phyloP scores from a whole-genome alignment of 495 filamentous ascomycete genomes.

The Aspergillus carlsbadensis region DNA sequence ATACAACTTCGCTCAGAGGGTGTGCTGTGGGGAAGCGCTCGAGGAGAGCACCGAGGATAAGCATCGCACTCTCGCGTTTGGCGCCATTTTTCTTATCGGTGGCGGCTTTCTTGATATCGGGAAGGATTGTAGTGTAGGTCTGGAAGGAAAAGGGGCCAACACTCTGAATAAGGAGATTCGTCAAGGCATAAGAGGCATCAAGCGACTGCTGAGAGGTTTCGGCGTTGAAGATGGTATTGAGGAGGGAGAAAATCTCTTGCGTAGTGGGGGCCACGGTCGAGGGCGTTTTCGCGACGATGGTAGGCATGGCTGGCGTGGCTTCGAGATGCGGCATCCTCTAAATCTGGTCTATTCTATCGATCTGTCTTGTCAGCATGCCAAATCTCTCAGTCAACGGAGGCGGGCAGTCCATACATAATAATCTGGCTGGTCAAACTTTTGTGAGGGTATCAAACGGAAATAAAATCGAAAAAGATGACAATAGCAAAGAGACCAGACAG shows the following conservation, averaged over 20 bases:
- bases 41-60: slow-evolving; percentile 88
- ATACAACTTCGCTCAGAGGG: slow-evolving; percentile 74
- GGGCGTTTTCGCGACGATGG: slow-evolving; percentile 56
- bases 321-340: slow-evolving; percentile 67
- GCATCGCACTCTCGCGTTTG: slow-evolving; percentile 88
- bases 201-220: slow-evolving; percentile 84
- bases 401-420: no score
- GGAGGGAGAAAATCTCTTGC: slow-evolving; percentile 69
- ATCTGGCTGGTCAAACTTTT: neutral
- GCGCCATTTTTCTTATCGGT: slow-evolving; percentile 90
- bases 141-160: slow-evolving; percentile 74
- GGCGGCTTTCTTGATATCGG: slow-evolving; percentile 78
- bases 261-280: slow-evolving; percentile 59
- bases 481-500: slow-evolving; percentile 3
- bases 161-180: slow-evolving; percentile 73
- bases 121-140: slow-evolving; percentile 63
- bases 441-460: slow-evolving; percentile 10
- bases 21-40: slow-evolving; percentile 81
- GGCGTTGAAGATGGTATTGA: slow-evolving; percentile 74
- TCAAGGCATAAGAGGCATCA: slow-evolving; percentile 80
- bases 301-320: slow-evolving; percentile 52
- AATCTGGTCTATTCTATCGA: neutral
- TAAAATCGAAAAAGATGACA: neutral
- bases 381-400: no score
- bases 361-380: neutral